Conservation (phyloP, 2,329 filamentous ascomycete genomes). For the Verticillium tricorpus region DNA sequence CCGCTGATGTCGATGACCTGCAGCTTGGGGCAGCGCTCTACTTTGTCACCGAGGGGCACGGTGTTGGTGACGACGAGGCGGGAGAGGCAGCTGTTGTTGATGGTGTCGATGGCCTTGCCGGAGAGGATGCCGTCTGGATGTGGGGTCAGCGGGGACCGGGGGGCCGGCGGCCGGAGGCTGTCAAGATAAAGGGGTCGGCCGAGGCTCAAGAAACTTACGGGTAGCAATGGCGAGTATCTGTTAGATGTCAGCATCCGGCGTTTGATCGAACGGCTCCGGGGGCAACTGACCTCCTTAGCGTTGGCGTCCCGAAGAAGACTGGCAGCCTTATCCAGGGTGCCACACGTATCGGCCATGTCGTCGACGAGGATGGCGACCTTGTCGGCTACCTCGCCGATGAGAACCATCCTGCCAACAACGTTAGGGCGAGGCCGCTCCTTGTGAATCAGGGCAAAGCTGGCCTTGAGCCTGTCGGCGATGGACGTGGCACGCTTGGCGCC, state of each 20-base stretch:
- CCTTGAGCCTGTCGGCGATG: constrained; percentile 78
- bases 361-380: constrained; percentile 95
- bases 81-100: constrained; percentile 73
- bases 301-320: constrained; percentile 83
- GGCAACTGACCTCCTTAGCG: constrained; percentile 65
- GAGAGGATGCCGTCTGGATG: constrained; percentile 69
- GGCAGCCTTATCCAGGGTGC: constrained; percentile 79
- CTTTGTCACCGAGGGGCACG: constrained; percentile 60
- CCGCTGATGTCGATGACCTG: constrained; percentile 90
- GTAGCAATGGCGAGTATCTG: constrained; percentile 4
- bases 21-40: constrained; percentile 70
- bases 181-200: too few relatives aligned
- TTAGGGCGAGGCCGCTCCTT: constrained; percentile 84
- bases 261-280: background rate
- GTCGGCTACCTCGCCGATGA: constrained; percentile 90
- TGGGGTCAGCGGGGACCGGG: background rate
- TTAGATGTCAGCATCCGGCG: background rate
- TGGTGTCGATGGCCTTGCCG: constrained; percentile 79
- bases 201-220: background rate
- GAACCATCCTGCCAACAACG: constrained; percentile 84
- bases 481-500: constrained; percentile 83
- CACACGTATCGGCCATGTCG: constrained; percentile 96
- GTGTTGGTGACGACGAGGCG: constrained; percentile 86
- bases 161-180: background rate
- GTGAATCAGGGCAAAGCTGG: constrained; percentile 83